Percentiles rank a stretch among this genome's conserved stretches.
phyloP scores from a whole-genome alignment of 1,284 basidiomycete species.

The Vanrija humicola region DNA sequence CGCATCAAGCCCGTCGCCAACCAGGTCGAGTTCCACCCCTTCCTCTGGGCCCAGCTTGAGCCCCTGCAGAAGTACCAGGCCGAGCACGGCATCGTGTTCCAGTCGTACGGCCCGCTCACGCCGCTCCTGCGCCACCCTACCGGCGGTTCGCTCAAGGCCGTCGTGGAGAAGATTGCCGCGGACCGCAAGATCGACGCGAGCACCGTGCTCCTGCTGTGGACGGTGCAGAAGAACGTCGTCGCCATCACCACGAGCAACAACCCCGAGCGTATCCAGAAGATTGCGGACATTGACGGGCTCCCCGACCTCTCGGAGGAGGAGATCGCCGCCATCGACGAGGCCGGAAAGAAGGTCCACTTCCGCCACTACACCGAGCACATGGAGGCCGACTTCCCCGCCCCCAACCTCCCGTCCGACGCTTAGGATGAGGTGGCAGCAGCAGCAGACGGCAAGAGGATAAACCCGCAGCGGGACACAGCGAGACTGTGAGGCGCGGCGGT shows the following conservation, averaged over 20 bases:
- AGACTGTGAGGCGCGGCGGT: too few relatives aligned
- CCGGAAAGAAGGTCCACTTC: conserved; percentile 62
- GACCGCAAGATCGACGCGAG: conserved; percentile 51
- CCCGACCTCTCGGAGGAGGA: conserved; percentile 63
- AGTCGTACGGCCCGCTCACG: conserved; percentile 58
- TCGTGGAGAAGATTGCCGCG: conserved; percentile 54
- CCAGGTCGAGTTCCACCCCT: conserved; percentile 72
- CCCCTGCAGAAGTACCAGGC: conserved; percentile 58
- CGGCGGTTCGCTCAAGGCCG: conserved; percentile 57
- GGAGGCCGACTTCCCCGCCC: conserved; percentile 39
- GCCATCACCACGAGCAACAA: conserved; percentile 69
- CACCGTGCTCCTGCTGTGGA: conserved; percentile 62
- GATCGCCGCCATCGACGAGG: conserved; percentile 58
- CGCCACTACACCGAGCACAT: conserved; percentile 44
- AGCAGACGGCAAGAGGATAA: too few relatives aligned
- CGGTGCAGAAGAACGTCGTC: conserved; percentile 56
- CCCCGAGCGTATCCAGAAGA: conserved; percentile 60
- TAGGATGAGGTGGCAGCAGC: not conserved
- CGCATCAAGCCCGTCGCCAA: conserved; percentile 67
- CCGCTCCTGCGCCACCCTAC: conserved; percentile 58
- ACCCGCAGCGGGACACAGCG: too few relatives aligned
- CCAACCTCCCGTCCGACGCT: conserved; percentile 34
- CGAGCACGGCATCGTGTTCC: conserved; percentile 60
- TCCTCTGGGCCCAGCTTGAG: conserved; percentile 60
- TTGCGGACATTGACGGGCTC: conserved; percentile 56